Percentiles rank a stretch among this genome's conserved stretches.
These are phyloP conservation scores for Neobulgaria alba DNA, from an alignment of 2,329 filamentous ascomycete genomes.

Conservation along the genomic window DNA sequence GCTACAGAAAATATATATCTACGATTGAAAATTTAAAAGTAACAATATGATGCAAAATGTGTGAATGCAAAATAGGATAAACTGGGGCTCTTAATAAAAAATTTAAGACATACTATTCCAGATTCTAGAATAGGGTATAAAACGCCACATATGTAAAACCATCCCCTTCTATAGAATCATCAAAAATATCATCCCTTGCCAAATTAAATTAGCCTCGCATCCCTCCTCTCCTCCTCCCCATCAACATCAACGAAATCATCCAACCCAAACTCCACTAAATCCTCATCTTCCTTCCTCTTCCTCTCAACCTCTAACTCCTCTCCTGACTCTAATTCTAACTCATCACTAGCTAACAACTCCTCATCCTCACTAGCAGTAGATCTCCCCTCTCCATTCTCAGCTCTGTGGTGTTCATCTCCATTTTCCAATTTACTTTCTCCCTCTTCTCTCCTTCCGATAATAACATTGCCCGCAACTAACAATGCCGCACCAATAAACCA, in stretches of 20 bases:
- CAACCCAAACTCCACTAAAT: slow-evolving; percentile 20
- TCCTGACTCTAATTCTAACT: slow-evolving; percentile 13
- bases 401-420: slow-evolving; percentile 8
- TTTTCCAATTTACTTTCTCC: slow-evolving; percentile 17
- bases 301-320: slow-evolving; percentile 5
- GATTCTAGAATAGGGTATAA: neutral
- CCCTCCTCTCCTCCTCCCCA: slow-evolving; percentile 18
- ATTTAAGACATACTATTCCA: neutral
- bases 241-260: slow-evolving; percentile 19
- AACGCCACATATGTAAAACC: neutral
- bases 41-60: no score
- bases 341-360: slow-evolving; percentile 10
- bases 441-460: slow-evolving; percentile 65
- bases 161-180: neutral
- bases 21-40: no score
- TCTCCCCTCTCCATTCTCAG: slow-evolving; percentile 9
- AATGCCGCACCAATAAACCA: slow-evolving; percentile 71
- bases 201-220: neutral
- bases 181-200: neutral
- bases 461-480: slow-evolving; percentile 67
- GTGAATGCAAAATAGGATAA: no score
- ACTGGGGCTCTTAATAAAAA: no score
- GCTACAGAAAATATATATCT: no score
- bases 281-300: slow-evolving; percentile 16
- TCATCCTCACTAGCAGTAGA: neutral